Conservation (phyloP, 2,329 filamentous ascomycete genomes). For the Colletotrichum incanum region DNA sequence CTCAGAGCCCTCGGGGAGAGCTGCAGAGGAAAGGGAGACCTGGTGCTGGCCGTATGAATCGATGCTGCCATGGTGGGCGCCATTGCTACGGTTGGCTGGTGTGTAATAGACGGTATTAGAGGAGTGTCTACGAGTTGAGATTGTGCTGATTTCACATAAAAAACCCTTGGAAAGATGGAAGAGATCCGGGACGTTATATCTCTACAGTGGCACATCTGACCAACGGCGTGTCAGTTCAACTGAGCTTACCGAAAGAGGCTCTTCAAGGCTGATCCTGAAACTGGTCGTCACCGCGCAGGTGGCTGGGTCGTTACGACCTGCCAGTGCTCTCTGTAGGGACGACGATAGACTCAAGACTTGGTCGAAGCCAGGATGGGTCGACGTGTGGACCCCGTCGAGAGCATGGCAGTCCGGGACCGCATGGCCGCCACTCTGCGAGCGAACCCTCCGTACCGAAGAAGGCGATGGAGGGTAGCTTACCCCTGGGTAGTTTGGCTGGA, state of each 20-base stretch:
- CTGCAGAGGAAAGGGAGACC: slow-evolving; percentile 20
- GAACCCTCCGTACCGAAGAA: slow-evolving; percentile 1
- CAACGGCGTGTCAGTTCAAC: neutral
- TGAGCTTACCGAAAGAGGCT: slow-evolving; percentile 1
- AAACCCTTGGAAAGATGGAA: neutral
- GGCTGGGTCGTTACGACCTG: slow-evolving; percentile 30
- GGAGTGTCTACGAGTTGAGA: slow-evolving; percentile 2
- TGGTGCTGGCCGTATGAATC: slow-evolving; percentile 16
- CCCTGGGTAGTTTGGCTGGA: neutral
- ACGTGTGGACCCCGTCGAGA: slow-evolving; percentile 27
- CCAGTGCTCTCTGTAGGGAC: slow-evolving; percentile 14
- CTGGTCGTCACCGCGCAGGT: slow-evolving; percentile 32
- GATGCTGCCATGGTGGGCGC: slow-evolving; percentile 33
- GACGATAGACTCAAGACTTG: slow-evolving; percentile 7
- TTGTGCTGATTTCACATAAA: too few relatives aligned
- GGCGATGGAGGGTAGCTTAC: neutral
- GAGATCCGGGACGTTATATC: slow-evolving; percentile 22
- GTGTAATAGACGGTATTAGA: neutral
- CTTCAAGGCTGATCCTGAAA: slow-evolving; percentile 28
- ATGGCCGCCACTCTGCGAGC: slow-evolving; percentile 1
- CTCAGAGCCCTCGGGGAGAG: slow-evolving; percentile 26
- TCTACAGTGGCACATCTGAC: neutral
- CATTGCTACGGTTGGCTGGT: slow-evolving; percentile 12
- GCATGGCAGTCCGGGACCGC: slow-evolving; percentile 32
- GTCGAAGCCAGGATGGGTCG: slow-evolving; percentile 20